Evolutionary conservation across 805 yeast species (phyloP), one percentile per base, ranked within the genome.

Genomic region (Kurtzmaniella fragi): DNA sequence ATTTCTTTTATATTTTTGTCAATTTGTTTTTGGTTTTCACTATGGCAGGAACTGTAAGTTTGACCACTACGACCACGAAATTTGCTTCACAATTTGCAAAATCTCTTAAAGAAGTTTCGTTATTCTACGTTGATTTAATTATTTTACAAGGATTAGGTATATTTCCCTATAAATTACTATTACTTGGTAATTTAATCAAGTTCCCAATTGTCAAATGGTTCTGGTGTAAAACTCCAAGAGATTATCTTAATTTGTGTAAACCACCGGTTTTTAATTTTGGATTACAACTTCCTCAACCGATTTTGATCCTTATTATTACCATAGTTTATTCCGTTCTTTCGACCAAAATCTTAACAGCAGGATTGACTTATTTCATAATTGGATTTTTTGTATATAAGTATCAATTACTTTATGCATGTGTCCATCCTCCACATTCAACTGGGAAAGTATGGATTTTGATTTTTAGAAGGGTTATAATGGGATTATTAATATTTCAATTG

Each of bases 261-360:
- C 97, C 99, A 0, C 95, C 95, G n/a, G 73, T 78, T 12, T 88
- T 91, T 70, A 87, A 89, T 57, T 90, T 90, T 56, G 98, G 98
- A 0, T 62, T 93, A 27, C 86, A 85, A 49, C 69, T 91, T 41
- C 99, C 99, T 0, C 96, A 87, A 53, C 96, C 98, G 5, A 73
- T 91, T 40, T 68, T 93, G 46, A 83, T 91, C 29, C 74, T 91
- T 39, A 82, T 90, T 38, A 87, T 91, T 37, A 84, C 95, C 3
- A 69, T 91, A 42, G 80, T 89, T 23, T 91, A 91, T 65, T 84
- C 95, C 41, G 90, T 89, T 9, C 77, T 91, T 73, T 84, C 96
- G 10, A 84, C 95, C 4, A 87, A 87, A 54, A 88, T 91, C 42
- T 66, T 93, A 41, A 71, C 85, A 2, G 85, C 95, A 9, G 96